phyloP scores from a whole-genome alignment of 2,329 filamentous ascomycete species.

The Eutypella sp. region DNA sequence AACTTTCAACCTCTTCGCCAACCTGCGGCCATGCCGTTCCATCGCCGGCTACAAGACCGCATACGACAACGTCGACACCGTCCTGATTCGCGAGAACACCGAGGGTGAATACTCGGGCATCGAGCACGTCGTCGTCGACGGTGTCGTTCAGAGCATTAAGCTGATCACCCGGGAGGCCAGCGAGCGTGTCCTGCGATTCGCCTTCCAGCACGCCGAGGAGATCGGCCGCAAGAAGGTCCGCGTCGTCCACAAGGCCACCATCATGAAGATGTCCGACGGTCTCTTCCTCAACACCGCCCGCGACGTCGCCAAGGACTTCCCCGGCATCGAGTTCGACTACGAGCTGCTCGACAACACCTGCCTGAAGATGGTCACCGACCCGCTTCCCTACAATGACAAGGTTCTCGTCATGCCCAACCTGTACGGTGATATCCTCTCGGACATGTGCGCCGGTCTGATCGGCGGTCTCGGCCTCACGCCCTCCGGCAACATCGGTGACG shows the following conservation, averaged over 20 bases:
- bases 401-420: constrained; percentile 97
- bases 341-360: constrained; percentile 99
- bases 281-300: constrained; percentile 88
- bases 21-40: constrained; percentile 95
- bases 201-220: constrained; percentile 94
- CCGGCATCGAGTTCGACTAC: constrained; percentile 90
- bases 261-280: constrained; percentile 99
- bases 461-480: constrained; percentile 95
- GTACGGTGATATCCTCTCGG: constrained; percentile 98
- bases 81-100: constrained; percentile 98
- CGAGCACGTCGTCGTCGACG: constrained; percentile 96
- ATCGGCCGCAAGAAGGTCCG: constrained; percentile 96
- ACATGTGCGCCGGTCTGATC: constrained; percentile 98
- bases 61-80: constrained; percentile 94
- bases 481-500: constrained; percentile 97
- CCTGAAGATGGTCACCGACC: constrained; percentile 97
- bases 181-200: constrained; percentile 93
- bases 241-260: constrained; percentile 98
- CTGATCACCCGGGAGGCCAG: constrained; percentile 93
- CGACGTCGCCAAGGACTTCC: constrained; percentile 91
- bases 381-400: constrained; percentile 96
- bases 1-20: constrained; percentile 99
- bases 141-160: constrained; percentile 99
- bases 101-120: constrained; percentile 99
- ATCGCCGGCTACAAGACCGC: constrained; percentile 98